Percentiles rank a stretch among this genome's conserved stretches.
Evolutionary conservation across 352 stramenopile species (phyloP).

Genomic region (Thalassiosira sp.): DNA sequence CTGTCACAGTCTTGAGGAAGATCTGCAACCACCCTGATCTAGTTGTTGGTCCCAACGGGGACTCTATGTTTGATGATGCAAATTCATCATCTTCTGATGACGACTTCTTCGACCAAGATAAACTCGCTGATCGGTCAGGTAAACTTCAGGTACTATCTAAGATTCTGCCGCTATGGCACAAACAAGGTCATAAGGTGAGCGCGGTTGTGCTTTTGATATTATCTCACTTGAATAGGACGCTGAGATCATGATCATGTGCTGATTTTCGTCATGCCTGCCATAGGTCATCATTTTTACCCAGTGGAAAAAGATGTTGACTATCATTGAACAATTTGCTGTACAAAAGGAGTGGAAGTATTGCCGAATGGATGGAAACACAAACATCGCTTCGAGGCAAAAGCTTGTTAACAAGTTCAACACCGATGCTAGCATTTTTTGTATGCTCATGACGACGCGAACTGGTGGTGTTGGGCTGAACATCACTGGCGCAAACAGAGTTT

Average conservation of each 20-base stretch:
- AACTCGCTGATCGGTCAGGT: conserved; percentile 85
- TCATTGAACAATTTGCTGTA: conserved; percentile 92
- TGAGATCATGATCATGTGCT: too few relatives aligned
- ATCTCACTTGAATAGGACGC: too few relatives aligned
- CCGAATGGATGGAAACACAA: conserved; percentile 95
- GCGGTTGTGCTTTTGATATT: too few relatives aligned
- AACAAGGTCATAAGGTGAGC: conserved; percentile 93
- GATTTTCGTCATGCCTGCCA: too few relatives aligned
- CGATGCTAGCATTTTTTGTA: conserved; percentile 85
- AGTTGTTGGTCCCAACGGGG: conserved; percentile 82
- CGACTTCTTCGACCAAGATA: conserved; percentile 50
- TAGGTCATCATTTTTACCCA: conserved; percentile 98
- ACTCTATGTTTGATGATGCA: conserved; percentile 44
- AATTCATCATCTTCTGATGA: conserved; percentile 55
- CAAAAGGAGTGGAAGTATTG: conserved; percentile 88
- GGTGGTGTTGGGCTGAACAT: conserved; percentile 95
- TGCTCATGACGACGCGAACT: conserved; percentile 86
- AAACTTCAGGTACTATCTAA: conserved; percentile 97
- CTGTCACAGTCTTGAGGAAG: conserved; percentile 94
- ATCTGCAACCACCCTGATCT: conserved; percentile 98
- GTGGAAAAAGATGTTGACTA: conserved; percentile 95
- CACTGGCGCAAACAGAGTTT: conserved; percentile 92
- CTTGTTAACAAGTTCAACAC: conserved; percentile 97
- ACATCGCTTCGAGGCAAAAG: conserved; percentile 89
- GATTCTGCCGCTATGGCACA: conserved; percentile 92